Conservation (phyloP, 495 filamentous ascomycete genomes). For the Physcia stellaris region DNA sequence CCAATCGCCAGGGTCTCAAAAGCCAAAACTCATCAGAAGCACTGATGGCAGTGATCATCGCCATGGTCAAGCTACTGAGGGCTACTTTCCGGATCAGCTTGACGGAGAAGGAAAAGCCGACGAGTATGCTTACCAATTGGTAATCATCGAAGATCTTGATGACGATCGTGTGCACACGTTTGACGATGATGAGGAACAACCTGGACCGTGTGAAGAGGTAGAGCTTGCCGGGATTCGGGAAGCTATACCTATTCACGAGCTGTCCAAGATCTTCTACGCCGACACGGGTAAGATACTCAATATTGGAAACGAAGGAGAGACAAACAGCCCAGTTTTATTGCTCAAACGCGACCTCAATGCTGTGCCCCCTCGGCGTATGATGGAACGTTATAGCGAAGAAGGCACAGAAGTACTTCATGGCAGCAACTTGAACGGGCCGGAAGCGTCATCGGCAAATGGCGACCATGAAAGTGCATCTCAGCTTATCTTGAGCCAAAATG, state of each 20-base stretch:
- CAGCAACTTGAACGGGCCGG: constrained; percentile 1
- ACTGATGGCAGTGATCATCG: neutral
- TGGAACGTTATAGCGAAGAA: constrained; percentile 32
- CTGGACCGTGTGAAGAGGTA: constrained; percentile 57
- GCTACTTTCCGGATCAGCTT: constrained; percentile 19
- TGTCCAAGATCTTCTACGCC: constrained; percentile 95
- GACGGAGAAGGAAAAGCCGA: constrained; percentile 38
- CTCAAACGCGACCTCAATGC: constrained; percentile 76
- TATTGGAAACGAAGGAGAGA: constrained; percentile 63
- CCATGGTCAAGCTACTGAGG: neutral
- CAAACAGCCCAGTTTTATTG: constrained; percentile 74
- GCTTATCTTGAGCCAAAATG: neutral
- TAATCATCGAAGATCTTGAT: constrained; percentile 85
- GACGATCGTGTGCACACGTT: constrained; percentile 79
- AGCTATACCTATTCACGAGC: constrained; percentile 73
- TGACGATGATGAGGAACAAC: constrained; percentile 49
- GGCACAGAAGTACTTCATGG: constrained; percentile 13
- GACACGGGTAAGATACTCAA: constrained; percentile 91
- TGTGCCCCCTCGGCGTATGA: constrained; percentile 52
- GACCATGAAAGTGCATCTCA: constrained; percentile 1
- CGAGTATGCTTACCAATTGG: constrained; percentile 79
- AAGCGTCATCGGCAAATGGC: neutral
- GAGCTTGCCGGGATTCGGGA: constrained; percentile 65
- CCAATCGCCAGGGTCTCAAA: constrained; percentile 7
- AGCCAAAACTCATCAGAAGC: neutral